Base-by-base conservation (phyloP, 169 alveolate species). In the Plasmodium fragile region DNA sequence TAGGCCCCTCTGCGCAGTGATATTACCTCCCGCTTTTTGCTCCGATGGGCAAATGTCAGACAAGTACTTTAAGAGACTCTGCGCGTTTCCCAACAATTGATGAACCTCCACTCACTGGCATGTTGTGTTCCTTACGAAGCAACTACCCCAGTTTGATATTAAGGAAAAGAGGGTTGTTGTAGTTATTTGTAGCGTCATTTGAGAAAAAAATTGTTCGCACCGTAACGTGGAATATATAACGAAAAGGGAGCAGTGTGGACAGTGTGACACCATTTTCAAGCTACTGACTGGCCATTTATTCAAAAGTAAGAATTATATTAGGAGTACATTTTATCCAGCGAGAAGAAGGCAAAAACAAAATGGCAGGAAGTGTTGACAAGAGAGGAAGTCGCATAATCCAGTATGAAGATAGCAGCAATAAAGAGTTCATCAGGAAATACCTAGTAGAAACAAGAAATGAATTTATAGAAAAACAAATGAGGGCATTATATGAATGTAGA, bases 381-480 rank as follows among this genome's bases (percentile, higher is more conserved):
- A 65, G n/a, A 45, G 49, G 30, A 75, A 59, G 49, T 18, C 80
- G 93, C 13, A 7, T 87, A 53, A 87, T 87, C 43, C 70, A 78
- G 71, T 87, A 87, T 87, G 93, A 87, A 78, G 89, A 87, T n/a
- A 87, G 93, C 43, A 87, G 36, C 22, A 87, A 87, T 79, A 87
- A 87, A 87, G 53, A 87, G n/a, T 87, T 87, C 39, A 87, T 87
- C 18, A 36, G 53, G 43, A 87, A 87, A 28, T 87, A 87, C 81
- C 80, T 87, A 71, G 87, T 87, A 22, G 78, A 87, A 16, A 79
- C 81, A 22, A 87, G 71, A 79, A 87, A 87, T 32, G 93, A 75
- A 39, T 87, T 43, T 87, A 87, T 87, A 87, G 93, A 87, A 87
- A 87, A 87, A 52, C 93, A 87, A 87, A 87, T 87, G 93, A 77